Evolutionary conservation across 805 yeast species (phyloP).

Genomic region (Kockiozyma suomiensis): DNA sequence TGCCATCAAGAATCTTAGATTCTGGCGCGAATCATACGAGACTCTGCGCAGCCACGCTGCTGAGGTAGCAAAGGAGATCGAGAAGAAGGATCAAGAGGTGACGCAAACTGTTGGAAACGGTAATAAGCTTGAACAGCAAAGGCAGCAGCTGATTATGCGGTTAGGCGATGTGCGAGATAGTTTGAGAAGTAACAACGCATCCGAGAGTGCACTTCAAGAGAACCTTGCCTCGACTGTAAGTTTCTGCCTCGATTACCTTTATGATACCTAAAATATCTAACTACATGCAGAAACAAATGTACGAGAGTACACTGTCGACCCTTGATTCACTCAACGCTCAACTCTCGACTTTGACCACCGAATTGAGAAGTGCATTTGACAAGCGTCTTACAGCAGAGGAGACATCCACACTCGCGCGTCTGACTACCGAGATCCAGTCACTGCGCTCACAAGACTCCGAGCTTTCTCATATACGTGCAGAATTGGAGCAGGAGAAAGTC

Average conservation of each 20-base stretch:
- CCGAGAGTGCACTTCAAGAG: slow-evolving; percentile 21
- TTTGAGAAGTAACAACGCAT: slow-evolving; percentile 30
- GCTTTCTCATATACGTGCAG: slow-evolving; percentile 47
- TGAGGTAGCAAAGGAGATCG: slow-evolving; percentile 47
- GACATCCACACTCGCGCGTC: slow-evolving; percentile 43
- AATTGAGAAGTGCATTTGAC: slow-evolving; percentile 57
- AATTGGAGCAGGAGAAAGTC: slow-evolving; percentile 53
- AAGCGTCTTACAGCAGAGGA: slow-evolving; percentile 58
- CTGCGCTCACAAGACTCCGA: slow-evolving; percentile 42
- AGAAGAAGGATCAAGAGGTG: slow-evolving; percentile 54
- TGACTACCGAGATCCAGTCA: slow-evolving; percentile 38
- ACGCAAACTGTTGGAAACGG: slow-evolving; percentile 53
- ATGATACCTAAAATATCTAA: slow-evolving; percentile 29
- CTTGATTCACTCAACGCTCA: slow-evolving; percentile 47
- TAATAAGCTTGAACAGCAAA: slow-evolving; percentile 41
- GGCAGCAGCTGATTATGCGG: slow-evolving; percentile 50
- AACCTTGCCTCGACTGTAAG: slow-evolving; percentile 20
- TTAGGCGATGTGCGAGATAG: slow-evolving; percentile 51
- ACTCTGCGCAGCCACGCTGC: slow-evolving; percentile 47
- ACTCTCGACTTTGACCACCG: slow-evolving; percentile 50
- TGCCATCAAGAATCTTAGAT: slow-evolving; percentile 58
- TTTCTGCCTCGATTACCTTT: slow-evolving; percentile 36
- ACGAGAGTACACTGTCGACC: slow-evolving; percentile 49
- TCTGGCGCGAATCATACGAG: slow-evolving; percentile 54
- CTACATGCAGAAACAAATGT: slow-evolving; percentile 42